A percentile compares a stretch with the other conserved stretches of the same genome.
phyloP scores from a whole-genome alignment of 345 rosid genomes.

The Toxicodendron radicans region DNA sequence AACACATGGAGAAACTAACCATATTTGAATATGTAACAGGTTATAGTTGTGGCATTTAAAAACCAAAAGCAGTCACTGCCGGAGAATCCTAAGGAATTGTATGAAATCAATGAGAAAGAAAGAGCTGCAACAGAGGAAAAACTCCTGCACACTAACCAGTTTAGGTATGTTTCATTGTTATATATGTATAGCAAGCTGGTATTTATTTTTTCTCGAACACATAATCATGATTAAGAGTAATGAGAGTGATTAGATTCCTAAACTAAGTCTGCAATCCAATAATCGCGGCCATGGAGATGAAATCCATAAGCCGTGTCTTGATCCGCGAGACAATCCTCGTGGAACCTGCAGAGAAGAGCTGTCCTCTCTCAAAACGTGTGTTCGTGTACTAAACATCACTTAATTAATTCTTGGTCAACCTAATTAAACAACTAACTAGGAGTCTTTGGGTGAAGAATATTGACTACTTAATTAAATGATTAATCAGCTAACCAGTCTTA shows the following conservation, averaged over 20 bases:
- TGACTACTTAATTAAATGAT: no score
- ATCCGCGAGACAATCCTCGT: not conserved
- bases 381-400: no score
- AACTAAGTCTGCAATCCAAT: not conserved
- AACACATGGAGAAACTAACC: no score
- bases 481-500: no score
- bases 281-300: no score
- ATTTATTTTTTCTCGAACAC: no score
- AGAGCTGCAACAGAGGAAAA: conserved; percentile 17
- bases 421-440: no score
- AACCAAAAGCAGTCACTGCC: conserved; percentile 41
- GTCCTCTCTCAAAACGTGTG: not conserved
- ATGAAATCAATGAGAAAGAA: conserved; percentile 35
- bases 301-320: not conserved
- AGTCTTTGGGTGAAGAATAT: no score
- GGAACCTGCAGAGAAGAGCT: not conserved
- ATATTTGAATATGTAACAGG: no score
- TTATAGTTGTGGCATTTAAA: conserved; percentile 29
- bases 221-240: no score
- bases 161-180: conserved; percentile 30
- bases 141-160: conserved; percentile 48
- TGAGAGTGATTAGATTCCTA: not conserved
- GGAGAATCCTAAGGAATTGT: conserved; percentile 34
- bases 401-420: no score
- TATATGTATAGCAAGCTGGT: no score